phyloP scores from a whole-genome alignment of 2,329 filamentous ascomycete genomes.

The Monilinia laxa region DNA sequence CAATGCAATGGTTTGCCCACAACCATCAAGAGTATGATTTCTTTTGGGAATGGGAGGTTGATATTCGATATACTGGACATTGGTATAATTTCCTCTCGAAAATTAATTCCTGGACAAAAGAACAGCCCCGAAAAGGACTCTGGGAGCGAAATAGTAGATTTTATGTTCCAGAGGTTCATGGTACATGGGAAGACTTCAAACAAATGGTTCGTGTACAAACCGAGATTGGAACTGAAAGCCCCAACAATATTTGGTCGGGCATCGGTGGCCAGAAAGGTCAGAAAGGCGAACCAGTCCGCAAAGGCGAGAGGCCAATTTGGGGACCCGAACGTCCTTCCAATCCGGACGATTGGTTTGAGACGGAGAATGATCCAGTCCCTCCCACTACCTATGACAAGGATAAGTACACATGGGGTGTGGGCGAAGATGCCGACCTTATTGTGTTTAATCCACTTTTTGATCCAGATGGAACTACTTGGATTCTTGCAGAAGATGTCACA shows the following conservation, averaged over 20 bases:
- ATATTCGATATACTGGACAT: constrained; percentile 85
- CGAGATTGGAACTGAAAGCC: constrained; percentile 63
- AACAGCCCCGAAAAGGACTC: constrained; percentile 74
- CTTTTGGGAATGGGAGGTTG: constrained; percentile 97
- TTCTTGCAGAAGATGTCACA: constrained; percentile 78
- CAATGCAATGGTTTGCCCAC: constrained; percentile 89
- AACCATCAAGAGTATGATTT: constrained; percentile 85
- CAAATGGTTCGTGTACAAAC: constrained; percentile 75
- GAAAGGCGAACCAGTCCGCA: constrained; percentile 35
- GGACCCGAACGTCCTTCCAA: constrained; percentile 72
- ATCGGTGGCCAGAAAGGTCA: constrained; percentile 42
- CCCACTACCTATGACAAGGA: constrained; percentile 75
- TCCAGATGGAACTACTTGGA: constrained; percentile 82
- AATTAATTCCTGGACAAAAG: constrained; percentile 65
- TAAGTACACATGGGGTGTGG: constrained; percentile 81
- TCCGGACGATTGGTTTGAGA: constrained; percentile 68
- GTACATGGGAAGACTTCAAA: constrained; percentile 76
- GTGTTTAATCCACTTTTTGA: constrained; percentile 91
- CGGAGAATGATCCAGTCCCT: constrained; percentile 70
- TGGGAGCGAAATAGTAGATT: constrained; percentile 81
- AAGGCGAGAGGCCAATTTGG: constrained; percentile 71
- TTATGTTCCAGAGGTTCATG: constrained; percentile 74
- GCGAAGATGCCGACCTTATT: constrained; percentile 87
- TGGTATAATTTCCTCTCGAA: constrained; percentile 74
- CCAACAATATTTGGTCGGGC: constrained; percentile 66